Conservation (phyloP, 768 basidiomycete species). For the Suillus tomentosus region DNA sequence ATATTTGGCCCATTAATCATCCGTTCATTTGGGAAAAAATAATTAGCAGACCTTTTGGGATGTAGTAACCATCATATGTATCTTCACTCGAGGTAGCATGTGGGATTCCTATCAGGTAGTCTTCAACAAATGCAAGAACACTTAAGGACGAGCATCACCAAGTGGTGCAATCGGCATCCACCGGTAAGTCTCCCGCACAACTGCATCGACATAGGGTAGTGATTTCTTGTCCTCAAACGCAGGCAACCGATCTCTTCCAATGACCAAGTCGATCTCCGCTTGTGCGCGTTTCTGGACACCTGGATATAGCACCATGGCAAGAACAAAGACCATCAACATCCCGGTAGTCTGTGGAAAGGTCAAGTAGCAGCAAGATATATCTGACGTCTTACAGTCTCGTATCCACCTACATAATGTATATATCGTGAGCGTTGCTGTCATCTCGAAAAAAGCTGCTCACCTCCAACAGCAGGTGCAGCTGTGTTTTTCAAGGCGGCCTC, state of each 20-base stretch:
- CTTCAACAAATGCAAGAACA: neutral
- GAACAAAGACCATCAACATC: constrained; percentile 16
- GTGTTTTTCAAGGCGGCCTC: constrained; percentile 16
- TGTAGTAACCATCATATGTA: constrained; percentile 17
- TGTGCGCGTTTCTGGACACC: constrained; percentile 20
- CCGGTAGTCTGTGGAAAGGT: constrained; percentile 14
- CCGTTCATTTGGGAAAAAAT: no score
- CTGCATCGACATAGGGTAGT: constrained; percentile 19
- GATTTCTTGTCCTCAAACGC: constrained; percentile 14
- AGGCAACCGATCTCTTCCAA: constrained; percentile 22
- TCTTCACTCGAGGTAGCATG: constrained; percentile 16
- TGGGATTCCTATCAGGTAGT: constrained; percentile 8
- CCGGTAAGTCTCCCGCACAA: constrained; percentile 20
- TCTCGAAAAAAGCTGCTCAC: neutral
- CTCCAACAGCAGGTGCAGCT: constrained; percentile 15
- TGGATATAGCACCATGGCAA: constrained; percentile 22
- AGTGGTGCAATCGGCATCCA: constrained; percentile 19
- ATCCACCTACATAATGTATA: constrained; percentile 2
- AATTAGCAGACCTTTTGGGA: constrained; percentile 15
- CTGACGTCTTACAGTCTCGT: constrained; percentile 12
- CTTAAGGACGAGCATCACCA: constrained; percentile 4
- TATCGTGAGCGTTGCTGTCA: no score
- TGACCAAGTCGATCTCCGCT: constrained; percentile 25
- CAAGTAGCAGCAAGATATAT: no score
- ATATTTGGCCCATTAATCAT: neutral